Evolutionary conservation across 108 stramenopile species (phyloP), one percentile per base, ranked within the genome.

Genomic region (Skeletonema menzelii): DNA sequence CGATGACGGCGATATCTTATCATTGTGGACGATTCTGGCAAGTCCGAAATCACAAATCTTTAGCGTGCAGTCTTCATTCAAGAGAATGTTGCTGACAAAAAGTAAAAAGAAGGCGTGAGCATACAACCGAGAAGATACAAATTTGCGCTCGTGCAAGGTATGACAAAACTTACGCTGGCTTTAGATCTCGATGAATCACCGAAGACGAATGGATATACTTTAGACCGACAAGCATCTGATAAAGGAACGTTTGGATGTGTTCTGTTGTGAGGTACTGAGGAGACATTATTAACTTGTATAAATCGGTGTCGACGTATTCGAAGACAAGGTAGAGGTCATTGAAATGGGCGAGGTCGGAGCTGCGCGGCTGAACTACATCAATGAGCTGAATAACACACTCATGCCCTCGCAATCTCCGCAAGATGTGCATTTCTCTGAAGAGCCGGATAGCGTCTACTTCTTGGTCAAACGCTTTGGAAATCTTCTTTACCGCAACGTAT

Each of bases 1-100:
- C 34, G 71, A 15, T 8, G 61, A 35, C 13, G 67, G 70, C 65
- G 53, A 61, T 44, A 72, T 49, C 58, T 83, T 77, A 8, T 77
- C 49, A 55, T 77, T 68, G 56, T 88, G 84, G 15, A 97, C 97
- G 37, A 97, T 96, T 42, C 99, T 72, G 3, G 98, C 96, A 13
- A 99, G 92, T 11, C 98, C 99, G 85, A 98, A 99, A 82, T 99
- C 99, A 73, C 98, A 98, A 58, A 99, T 95, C 86, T 99, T 98
- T 0, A 99, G 69, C 7, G 96, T 90, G 72, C 99, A 99, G 82
- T 98, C 97, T 82, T 98, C 98, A 73, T 97, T 98, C 44, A 99
- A 77, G 11, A 99, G 80, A 73, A 98, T 96, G 70, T 97, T 97
- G 67, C 92, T 91, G 76, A 55, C 42, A 73, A 20, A 27, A 32